A percentile compares a stretch with the other conserved stretches of the same genome.
phyloP scores from a whole-genome alignment of 1,284 basidiomycete genomes.

The Marasmius tenuissimus region DNA sequence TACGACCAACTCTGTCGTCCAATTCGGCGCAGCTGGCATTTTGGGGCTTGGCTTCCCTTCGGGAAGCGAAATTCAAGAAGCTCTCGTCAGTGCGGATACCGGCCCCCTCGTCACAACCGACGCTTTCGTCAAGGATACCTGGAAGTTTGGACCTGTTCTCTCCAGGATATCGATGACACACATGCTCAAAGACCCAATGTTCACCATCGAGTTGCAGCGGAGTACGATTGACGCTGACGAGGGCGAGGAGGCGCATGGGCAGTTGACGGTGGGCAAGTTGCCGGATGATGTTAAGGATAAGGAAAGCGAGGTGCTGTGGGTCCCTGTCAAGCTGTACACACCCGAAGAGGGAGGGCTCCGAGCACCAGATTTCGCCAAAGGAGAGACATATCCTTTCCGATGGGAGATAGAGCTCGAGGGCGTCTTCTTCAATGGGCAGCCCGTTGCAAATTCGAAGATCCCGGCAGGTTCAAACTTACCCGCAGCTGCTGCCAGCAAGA shows the following conservation, averaged over 20 bases:
- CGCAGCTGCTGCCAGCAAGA: conserved; percentile 16
- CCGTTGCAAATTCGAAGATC: conserved; percentile 30
- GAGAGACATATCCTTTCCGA: conserved; percentile 31
- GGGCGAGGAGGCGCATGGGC: conserved; percentile 29
- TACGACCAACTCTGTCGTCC: conserved; percentile 36
- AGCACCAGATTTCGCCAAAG: conserved; percentile 32
- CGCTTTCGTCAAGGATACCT: conserved; percentile 38
- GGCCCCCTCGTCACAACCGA: conserved; percentile 30
- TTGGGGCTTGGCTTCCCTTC: conserved; percentile 39
- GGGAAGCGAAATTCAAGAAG: conserved; percentile 39
- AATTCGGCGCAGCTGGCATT: conserved; percentile 36
- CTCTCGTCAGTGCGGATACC: conserved; percentile 33
- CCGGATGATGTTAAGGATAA: conserved; percentile 35
- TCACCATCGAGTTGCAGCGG: conserved; percentile 40
- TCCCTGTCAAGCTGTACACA: conserved; percentile 39
- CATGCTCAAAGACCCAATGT: conserved; percentile 45
- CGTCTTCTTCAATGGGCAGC: conserved; percentile 40
- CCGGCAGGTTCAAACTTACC: conserved; percentile 22
- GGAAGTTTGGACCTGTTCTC: conserved; percentile 43
- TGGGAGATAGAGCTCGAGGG: conserved; percentile 45
- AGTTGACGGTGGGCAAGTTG: conserved; percentile 39
- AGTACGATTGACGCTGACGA: conserved; percentile 35
- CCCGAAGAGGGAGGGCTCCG: conserved; percentile 34
- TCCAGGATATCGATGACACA: conserved; percentile 44
- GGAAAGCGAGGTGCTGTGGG: conserved; percentile 38